Evolutionary conservation across 306 rosid genomes (phyloP).

Genomic region (Trichosanthes truncata): DNA sequence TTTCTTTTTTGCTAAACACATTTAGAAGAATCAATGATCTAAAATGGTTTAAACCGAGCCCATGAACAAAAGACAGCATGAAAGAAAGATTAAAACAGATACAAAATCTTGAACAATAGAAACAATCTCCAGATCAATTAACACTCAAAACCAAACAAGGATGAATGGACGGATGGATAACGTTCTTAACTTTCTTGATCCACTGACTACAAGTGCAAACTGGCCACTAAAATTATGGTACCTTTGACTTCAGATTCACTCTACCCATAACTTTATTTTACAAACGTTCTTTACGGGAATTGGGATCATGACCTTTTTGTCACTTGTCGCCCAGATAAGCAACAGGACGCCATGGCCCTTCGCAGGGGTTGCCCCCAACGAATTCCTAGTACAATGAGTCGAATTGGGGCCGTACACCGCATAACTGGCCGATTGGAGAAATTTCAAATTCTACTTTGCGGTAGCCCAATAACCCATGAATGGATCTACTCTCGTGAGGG

Average conservation of each 20-base stretch:
- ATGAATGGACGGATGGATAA: not conserved
- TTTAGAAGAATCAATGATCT: not conserved
- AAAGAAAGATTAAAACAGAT: not conserved
- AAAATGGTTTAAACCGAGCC: not conserved
- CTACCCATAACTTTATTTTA: not conserved
- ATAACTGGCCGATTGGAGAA: not conserved
- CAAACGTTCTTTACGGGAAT: not conserved
- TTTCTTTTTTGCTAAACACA: not conserved
- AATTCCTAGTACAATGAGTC: not conserved
- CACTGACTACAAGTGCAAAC: not conserved
- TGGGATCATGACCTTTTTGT: not conserved
- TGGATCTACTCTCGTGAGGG: not conserved
- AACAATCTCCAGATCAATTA: not conserved
- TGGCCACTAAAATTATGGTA: slow-evolving; percentile 4
- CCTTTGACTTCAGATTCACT: slow-evolving; percentile 1
- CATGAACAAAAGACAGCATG: not conserved
- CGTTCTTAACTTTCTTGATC: not conserved
- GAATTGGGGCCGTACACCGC: not conserved
- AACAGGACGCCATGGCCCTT: slow-evolving; percentile 4
- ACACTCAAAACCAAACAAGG: not conserved
- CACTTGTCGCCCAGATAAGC: not conserved
- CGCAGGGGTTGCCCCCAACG: not conserved
- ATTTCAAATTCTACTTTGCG: not conserved
- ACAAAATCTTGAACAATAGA: not conserved
- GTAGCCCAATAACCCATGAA: not conserved